Percentiles rank a stretch among this genome's conserved stretches.
phyloP scores from a whole-genome alignment of 768 basidiomycete genomes.

The Suillus subluteus region DNA sequence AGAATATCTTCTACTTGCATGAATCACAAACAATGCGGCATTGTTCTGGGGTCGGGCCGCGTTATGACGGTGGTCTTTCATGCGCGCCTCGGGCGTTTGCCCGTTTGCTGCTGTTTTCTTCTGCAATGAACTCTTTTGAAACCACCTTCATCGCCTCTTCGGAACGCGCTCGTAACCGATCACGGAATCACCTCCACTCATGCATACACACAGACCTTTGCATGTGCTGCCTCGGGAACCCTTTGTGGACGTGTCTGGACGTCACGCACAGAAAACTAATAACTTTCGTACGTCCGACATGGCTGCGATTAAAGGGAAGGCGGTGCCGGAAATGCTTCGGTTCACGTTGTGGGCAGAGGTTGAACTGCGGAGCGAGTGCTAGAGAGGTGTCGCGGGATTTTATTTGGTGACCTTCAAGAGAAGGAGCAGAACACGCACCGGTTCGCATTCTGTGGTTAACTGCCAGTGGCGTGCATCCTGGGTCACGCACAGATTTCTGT shows the following conservation, averaged over 20 bases:
- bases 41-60: constrained; percentile 22
- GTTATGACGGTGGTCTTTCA: constrained; percentile 13
- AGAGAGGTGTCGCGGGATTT: constrained; percentile 58
- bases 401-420: constrained; percentile 23
- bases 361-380: constrained; percentile 20
- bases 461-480: constrained; percentile 17
- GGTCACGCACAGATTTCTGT: constrained; percentile 41
- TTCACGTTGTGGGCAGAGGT: constrained; percentile 27
- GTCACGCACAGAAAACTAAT: constrained; percentile 30
- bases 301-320: constrained; percentile 43
- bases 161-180: constrained; percentile 47
- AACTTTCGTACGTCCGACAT: constrained; percentile 28
- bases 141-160: constrained; percentile 49
- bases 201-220: constrained; percentile 48
- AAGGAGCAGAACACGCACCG: constrained; percentile 49
- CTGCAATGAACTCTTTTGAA: constrained; percentile 44
- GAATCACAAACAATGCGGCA: constrained; percentile 24
- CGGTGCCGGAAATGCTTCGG: constrained; percentile 52
- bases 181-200: constrained; percentile 19
- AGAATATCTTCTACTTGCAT: constrained; percentile 28
- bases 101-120: constrained; percentile 27
- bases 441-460: constrained; percentile 17
- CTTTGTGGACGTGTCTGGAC: constrained; percentile 27
- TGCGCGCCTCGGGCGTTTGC: constrained; percentile 20
- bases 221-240: constrained; percentile 59